Evolutionary conservation across 208 protist species (phyloP), one percentile per base, ranked within the genome.

Genomic region (Leptomonas pyrrhocoris): DNA sequence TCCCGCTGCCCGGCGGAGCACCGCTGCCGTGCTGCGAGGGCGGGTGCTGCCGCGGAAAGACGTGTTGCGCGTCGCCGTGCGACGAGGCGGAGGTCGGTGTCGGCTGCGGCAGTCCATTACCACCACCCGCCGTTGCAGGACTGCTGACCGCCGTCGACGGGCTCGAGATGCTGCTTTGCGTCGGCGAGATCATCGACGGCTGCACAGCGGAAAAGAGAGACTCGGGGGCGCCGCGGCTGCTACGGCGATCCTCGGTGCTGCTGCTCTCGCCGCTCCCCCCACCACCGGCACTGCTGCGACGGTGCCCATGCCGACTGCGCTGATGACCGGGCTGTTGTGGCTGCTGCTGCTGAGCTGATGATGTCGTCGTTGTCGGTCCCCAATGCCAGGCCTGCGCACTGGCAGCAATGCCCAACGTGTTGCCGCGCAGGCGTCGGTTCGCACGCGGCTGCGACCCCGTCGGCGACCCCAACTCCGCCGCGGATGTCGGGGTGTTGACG

Each of bases 311-410:
- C 31, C 38, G 46, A 15, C 13, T 3, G 21, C 19, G 43, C 43
- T 19, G 19, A 12, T 31, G 7, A 34, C 56, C 6, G 21, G 43
- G 9, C 7, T 1, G 16, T 1, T 38, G 21, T 7, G 27, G 45
- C 59, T 48, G 62, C 4, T 50, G 61, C 27, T 43, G 71, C 34
- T 38, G 34, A 38, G 34, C 34, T 3, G 34, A 3, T 38, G 56
- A 31, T 28, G 57, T 25, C 34, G 56, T 23, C 30, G 27, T 27
- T 34, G 16, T 18, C 6, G 51, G 8, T n/a, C 62, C 63, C 70
- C 70, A 76, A 46, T 76, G 70, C 70, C 70, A 76, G 27, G 62
- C 62, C 34, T 76, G 70, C 34, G 70, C 61, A 13, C 62, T 59
- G 19, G 62, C 62, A 1, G 70, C 40, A 5, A 76, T 30, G 25